phyloP scores from a whole-genome alignment of 805 yeast genomes.

The Candida loeiensis region DNA sequence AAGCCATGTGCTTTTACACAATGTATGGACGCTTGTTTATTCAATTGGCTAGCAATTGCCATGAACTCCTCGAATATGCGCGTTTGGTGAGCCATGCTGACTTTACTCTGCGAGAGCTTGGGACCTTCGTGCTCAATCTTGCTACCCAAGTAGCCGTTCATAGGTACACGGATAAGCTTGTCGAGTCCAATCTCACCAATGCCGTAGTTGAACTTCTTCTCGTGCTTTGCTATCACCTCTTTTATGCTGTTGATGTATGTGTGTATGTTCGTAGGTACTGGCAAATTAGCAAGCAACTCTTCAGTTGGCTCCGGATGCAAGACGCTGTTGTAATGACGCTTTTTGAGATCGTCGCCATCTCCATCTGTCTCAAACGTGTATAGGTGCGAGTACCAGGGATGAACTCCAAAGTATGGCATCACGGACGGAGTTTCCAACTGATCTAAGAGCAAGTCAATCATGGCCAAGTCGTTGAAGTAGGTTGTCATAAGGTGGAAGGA shows the following conservation, averaged over 20 bases:
- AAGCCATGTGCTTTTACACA: conserved; percentile 78
- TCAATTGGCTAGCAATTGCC: conserved; percentile 46
- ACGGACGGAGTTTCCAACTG: conserved; percentile 15
- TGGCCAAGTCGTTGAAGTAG: conserved; percentile 30
- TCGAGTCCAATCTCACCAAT: conserved; percentile 95
- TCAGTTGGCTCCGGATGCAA: conserved; percentile 39
- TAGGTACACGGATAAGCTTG: conserved; percentile 66
- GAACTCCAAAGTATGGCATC: conserved; percentile 65
- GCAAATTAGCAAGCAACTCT: conserved; percentile 47
- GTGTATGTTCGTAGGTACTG: conserved; percentile 53
- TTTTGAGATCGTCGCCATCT: conserved; percentile 27
- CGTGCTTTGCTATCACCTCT: conserved; percentile 15
- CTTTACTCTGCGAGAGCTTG: conserved; percentile 47
- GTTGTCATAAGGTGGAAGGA: conserved; percentile 39
- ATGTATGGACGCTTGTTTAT: conserved; percentile 68
- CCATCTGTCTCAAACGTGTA: conserved; percentile 33
- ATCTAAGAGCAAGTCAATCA: conserved; percentile 20
- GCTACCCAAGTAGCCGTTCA: conserved; percentile 51
- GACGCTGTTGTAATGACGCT: conserved; percentile 54
- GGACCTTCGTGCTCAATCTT: conserved; percentile 11
- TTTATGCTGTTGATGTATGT: conserved; percentile 32
- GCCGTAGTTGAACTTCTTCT: conserved; percentile 25
- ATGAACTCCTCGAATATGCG: conserved; percentile 49
- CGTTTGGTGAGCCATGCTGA: conserved; percentile 64
- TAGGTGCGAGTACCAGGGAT: conserved; percentile 87